These are phyloP conservation scores for Lactarius tabidus DNA, from an alignment of 768 basidiomycete genomes.

Conservation along the genomic window DNA sequence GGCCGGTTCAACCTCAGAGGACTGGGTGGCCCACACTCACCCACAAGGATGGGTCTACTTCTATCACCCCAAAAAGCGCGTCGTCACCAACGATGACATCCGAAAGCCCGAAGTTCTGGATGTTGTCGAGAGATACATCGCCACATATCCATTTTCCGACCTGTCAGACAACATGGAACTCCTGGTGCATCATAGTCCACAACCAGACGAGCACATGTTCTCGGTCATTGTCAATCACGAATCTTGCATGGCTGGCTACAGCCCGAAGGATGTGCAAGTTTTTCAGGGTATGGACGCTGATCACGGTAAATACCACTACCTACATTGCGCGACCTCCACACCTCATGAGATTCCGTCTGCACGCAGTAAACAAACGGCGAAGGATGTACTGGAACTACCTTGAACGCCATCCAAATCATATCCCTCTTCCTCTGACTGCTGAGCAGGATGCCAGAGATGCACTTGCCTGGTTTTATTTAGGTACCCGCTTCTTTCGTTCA, in stretches of 20 bases:
- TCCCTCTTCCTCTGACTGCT: slow-evolving; percentile 40
- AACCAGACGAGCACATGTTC: slow-evolving; percentile 31
- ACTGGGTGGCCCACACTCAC: slow-evolving; percentile 35
- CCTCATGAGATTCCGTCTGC: neutral
- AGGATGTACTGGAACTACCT: slow-evolving; percentile 52
- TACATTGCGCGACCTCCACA: slow-evolving; percentile 27
- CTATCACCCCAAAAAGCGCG: slow-evolving; percentile 36
- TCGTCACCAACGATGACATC: slow-evolving; percentile 50
- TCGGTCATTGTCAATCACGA: slow-evolving; percentile 45
- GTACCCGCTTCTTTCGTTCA: slow-evolving; percentile 22
- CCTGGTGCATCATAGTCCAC: slow-evolving; percentile 34
- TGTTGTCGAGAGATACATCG: slow-evolving; percentile 31
- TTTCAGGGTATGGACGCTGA: slow-evolving; percentile 2
- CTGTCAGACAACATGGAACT: slow-evolving; percentile 44
- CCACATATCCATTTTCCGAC: slow-evolving; percentile 31
- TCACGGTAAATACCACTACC: slow-evolving; percentile 9
- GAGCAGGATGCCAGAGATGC: slow-evolving; percentile 46
- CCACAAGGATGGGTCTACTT: slow-evolving; percentile 52
- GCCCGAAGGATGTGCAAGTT: slow-evolving; percentile 26
- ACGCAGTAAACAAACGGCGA: slow-evolving; percentile 28
- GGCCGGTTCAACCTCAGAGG: slow-evolving; percentile 2
- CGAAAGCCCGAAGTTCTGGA: slow-evolving; percentile 37
- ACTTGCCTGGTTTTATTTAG: slow-evolving; percentile 48
- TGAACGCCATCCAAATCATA: slow-evolving; percentile 46
- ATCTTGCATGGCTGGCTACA: slow-evolving; percentile 45